These are phyloP conservation scores for Suillus subaureus DNA, from an alignment of 768 basidiomycete genomes.

Conservation along the genomic window DNA sequence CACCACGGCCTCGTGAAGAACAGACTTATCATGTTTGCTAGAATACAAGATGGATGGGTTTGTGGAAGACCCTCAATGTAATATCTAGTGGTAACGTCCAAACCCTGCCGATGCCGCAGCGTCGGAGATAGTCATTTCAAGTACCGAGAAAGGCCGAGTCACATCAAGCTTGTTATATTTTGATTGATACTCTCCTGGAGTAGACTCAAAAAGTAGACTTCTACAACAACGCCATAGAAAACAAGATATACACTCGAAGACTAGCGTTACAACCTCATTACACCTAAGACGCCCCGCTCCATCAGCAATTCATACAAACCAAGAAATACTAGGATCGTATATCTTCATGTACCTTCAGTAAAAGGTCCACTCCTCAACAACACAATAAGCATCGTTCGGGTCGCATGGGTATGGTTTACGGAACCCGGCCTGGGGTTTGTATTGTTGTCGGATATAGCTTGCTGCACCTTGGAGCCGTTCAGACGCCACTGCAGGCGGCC, in stretches of 20 bases:
- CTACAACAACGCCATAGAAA: constrained; percentile 18
- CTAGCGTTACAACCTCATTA: constrained; percentile 7
- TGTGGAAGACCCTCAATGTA: constrained; percentile 11
- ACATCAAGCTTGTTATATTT: not conserved
- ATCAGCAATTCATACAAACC: not conserved
- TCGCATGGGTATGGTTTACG: constrained; percentile 55
- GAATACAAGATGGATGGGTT: constrained; percentile 14
- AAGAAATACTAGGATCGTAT: not conserved
- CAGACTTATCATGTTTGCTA: constrained; percentile 62
- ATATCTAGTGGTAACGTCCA: not conserved
- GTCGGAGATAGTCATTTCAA: constrained; percentile 26
- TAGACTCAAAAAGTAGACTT: not conserved
- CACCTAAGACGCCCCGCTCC: not conserved
- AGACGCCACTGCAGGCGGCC: constrained; percentile 15
- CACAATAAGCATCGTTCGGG: constrained; percentile 63
- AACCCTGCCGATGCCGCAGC: constrained; percentile 1
- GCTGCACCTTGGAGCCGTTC: constrained; percentile 19
- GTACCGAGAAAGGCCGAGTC: constrained; percentile 14
- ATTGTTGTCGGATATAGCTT: constrained; percentile 27
- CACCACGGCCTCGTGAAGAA: constrained; percentile 17
- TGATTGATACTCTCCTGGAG: constrained; percentile 14
- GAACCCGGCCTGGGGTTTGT: constrained; percentile 33
- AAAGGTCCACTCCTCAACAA: constrained; percentile 71
- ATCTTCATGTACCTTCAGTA: constrained; percentile 28
- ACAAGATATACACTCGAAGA: constrained; percentile 25